phyloP scores from a whole-genome alignment of 495 filamentous ascomycete species.

The Thermothielavioides terrestris region DNA sequence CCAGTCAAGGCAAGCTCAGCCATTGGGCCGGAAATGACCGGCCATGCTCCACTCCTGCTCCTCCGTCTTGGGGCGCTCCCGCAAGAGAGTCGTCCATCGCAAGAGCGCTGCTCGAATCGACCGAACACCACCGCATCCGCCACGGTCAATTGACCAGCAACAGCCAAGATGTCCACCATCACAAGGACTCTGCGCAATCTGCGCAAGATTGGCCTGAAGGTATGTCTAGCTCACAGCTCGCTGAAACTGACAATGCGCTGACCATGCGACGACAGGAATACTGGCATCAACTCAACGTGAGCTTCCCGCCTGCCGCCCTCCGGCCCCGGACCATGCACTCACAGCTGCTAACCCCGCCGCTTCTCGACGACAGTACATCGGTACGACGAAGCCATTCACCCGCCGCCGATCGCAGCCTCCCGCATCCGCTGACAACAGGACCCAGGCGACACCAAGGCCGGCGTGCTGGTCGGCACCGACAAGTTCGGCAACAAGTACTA shows the following conservation, averaged over 20 bases:
- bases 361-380: slow-evolving; percentile 51
- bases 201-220: slow-evolving; percentile 79
- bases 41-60: slow-evolving; percentile 13
- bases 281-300: slow-evolving; percentile 87
- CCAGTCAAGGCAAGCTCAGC: neutral
- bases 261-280: slow-evolving; percentile 53
- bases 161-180: slow-evolving; percentile 80
- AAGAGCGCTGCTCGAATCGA: slow-evolving; percentile 4
- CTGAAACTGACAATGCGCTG: slow-evolving; percentile 6
- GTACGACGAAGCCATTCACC: slow-evolving; percentile 39
- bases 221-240: slow-evolving; percentile 17
- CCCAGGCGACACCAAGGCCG: slow-evolving; percentile 91
- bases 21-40: slow-evolving; percentile 20
- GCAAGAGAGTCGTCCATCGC: neutral
- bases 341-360: slow-evolving; percentile 19
- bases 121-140: slow-evolving; percentile 8
- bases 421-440: slow-evolving; percentile 34
- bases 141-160: slow-evolving; percentile 22
- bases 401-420: too few species aligned
- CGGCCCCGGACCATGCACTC: neutral
- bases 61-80: neutral
- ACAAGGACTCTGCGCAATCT: slow-evolving; percentile 78
- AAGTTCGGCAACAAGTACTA: slow-evolving; percentile 94
- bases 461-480: slow-evolving; percentile 76
- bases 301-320: slow-evolving; percentile 21